Percentiles rank a stretch among this genome's conserved stretches.
phyloP scores from a whole-genome alignment of 1,284 basidiomycete species.

The Chalciporus piperatoides region DNA sequence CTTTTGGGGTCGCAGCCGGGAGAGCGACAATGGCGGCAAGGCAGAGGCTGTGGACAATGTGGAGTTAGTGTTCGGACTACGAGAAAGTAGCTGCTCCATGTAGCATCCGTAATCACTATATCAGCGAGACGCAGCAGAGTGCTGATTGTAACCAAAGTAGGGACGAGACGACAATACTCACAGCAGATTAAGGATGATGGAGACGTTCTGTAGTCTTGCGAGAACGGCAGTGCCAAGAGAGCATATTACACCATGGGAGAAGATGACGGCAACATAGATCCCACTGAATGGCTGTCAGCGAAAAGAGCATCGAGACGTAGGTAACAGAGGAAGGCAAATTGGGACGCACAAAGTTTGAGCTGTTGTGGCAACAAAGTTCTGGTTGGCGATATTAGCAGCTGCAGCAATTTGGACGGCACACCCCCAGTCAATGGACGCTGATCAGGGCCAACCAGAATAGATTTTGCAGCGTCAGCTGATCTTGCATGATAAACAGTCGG shows the following conservation, averaged over 20 bases:
- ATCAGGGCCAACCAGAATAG: neutral
- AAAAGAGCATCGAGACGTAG: no score
- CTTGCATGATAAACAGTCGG: neutral
- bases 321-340: neutral
- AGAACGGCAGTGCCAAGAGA: slow-evolving; percentile 63
- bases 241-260: slow-evolving; percentile 61
- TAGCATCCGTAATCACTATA: no score
- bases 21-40: slow-evolving; percentile 74
- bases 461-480: neutral
- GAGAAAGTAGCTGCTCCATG: no score
- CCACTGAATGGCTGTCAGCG: slow-evolving; percentile 39
- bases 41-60: slow-evolving; percentile 47
- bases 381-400: slow-evolving; percentile 56
- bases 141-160: neutral
- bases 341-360: slow-evolving; percentile 55
- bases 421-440: slow-evolving; percentile 76
- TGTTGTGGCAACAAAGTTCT: slow-evolving; percentile 49
- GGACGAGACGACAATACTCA: slow-evolving; percentile 25
- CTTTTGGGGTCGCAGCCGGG: slow-evolving; percentile 64
- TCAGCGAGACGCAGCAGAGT: neutral
- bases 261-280: slow-evolving; percentile 54
- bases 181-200: slow-evolving; percentile 66
- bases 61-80: neutral
- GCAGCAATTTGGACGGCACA: slow-evolving; percentile 70
- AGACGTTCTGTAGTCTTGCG: slow-evolving; percentile 72